Conservation (phyloP, 441 rosid species). For the Gossypium gossypioides region DNA sequence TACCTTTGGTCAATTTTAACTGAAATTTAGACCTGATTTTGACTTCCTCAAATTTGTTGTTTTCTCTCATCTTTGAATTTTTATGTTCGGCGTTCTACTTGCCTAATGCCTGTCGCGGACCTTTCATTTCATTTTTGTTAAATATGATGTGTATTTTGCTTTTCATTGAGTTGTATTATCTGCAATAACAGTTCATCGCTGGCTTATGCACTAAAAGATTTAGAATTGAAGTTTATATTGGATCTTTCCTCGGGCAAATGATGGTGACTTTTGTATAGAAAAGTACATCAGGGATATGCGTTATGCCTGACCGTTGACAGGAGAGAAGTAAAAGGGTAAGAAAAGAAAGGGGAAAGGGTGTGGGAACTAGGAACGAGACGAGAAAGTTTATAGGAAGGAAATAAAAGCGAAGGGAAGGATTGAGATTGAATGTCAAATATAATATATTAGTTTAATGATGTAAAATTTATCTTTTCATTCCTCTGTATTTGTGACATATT, state of each 20-base stretch:
- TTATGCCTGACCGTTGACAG: not conserved
- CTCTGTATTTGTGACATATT: not conserved
- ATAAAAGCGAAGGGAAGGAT: not conserved
- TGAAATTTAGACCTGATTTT: conserved; percentile 9
- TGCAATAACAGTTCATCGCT: not conserved
- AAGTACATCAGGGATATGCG: not conserved
- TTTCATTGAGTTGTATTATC: not conserved
- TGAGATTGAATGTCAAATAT: not conserved
- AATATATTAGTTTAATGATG: not conserved
- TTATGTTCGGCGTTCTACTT: not conserved
- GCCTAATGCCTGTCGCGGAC: not conserved
- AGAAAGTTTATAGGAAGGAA: not conserved
- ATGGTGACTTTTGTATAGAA: not conserved
- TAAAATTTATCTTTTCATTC: not conserved
- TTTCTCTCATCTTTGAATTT: not conserved
- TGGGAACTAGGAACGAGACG: not conserved
- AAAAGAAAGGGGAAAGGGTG: not conserved
- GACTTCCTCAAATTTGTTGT: not conserved
- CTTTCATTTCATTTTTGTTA: not conserved
- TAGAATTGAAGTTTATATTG: not conserved
- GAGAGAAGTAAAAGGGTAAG: not conserved
- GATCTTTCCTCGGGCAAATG: not conserved
- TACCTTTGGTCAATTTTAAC: conserved; percentile 6
- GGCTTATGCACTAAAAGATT: not conserved
- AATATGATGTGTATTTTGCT: conserved; percentile 3